Evolutionary conservation across 805 yeast species (phyloP), one percentile per base, ranked within the genome.

Genomic region (Wickerhamomyces kurtzmanii): DNA sequence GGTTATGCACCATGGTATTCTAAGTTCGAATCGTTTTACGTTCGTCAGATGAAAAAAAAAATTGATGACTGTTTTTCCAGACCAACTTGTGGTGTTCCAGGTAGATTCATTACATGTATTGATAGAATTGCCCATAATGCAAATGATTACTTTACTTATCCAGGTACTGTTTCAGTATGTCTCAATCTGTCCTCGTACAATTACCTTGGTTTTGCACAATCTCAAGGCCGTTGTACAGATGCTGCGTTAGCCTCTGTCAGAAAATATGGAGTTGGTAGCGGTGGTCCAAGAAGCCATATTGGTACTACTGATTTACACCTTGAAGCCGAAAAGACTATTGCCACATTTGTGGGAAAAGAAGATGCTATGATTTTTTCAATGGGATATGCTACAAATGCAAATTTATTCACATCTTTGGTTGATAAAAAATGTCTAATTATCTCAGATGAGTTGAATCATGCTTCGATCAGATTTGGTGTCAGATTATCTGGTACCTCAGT

Each of bases 51-150:
- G 65, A 87, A 91, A 53, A 71, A 69, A 42, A 80, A 95, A 55
- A 71, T 91, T 33, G 94, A 83, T 51, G 97, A 89, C 57, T 85
- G 96, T 55, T 91, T 91, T 53, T 84, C 93, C 2, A 75, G 95
- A 51, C 96, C 96, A 23, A 84, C 93, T n/a, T 80, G 82, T 34
- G 97, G 96, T 28, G 97, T 89, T 13, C 97, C 99, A 1, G 99
- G 99, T 16, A 74, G 99, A 52, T 78, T 65, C 46, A 75, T 89
- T 43, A 71, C 75, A 32, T 78, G 94, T 43, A 76, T 79, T 44
- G 87, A 85, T 43, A 73, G 98, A 43, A 57, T 62, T 18, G 67
- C 86, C n/a, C 64, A 66, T 25, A 78, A 79, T 40, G 69, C 71
- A 44, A 74, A 75, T 48, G 63, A 65, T 22, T 65, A 71, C 31